A percentile compares a stretch with the other conserved stretches of the same genome.
phyloP scores from a whole-genome alignment of 164 flowering plant genomes.

The Stephania yunnanensis region DNA sequence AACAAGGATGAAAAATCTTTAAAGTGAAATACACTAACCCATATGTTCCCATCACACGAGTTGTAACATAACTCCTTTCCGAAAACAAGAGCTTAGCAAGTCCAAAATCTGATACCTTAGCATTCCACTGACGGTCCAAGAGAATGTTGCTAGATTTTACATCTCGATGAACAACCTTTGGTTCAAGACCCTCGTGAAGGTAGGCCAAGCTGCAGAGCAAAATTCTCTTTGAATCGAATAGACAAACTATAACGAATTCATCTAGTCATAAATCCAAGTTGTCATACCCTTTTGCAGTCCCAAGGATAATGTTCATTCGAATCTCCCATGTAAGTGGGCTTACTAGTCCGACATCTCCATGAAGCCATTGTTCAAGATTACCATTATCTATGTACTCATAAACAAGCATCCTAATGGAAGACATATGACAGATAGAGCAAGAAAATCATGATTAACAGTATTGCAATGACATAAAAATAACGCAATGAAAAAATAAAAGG shows the following conservation, averaged over 20 bases:
- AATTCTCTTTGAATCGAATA: not conserved
- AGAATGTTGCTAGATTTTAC: slow-evolving; percentile 89
- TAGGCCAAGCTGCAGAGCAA: slow-evolving; percentile 68
- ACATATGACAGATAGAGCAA: not conserved
- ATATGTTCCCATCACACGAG: slow-evolving; percentile 98
- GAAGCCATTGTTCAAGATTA: slow-evolving; percentile 95
- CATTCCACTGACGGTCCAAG: slow-evolving; percentile 79
- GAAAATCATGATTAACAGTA: not conserved
- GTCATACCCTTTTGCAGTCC: slow-evolving; percentile 88
- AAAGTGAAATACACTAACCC: slow-evolving; percentile 52
- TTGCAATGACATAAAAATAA: not conserved
- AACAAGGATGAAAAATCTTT: not conserved
- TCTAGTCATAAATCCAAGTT: not conserved
- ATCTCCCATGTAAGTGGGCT: slow-evolving; percentile 96
- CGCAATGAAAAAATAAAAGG: not conserved
- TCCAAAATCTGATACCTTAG: slow-evolving; percentile 96
- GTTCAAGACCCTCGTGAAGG: slow-evolving; percentile 97
- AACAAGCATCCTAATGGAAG: slow-evolving; percentile 78
- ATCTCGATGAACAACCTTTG: slow-evolving; percentile 95
- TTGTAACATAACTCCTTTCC: slow-evolving; percentile 81
- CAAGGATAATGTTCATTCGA: slow-evolving; percentile 78
- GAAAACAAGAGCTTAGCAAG: slow-evolving; percentile 87
- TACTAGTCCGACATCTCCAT: slow-evolving; percentile 83
- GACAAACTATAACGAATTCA: not conserved
- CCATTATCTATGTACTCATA: slow-evolving; percentile 94